Percentiles rank a stretch among this genome's conserved stretches.
These are phyloP conservation scores for Salix brachista DNA, from an alignment of 345 rosid species.

Conservation along the genomic window DNA sequence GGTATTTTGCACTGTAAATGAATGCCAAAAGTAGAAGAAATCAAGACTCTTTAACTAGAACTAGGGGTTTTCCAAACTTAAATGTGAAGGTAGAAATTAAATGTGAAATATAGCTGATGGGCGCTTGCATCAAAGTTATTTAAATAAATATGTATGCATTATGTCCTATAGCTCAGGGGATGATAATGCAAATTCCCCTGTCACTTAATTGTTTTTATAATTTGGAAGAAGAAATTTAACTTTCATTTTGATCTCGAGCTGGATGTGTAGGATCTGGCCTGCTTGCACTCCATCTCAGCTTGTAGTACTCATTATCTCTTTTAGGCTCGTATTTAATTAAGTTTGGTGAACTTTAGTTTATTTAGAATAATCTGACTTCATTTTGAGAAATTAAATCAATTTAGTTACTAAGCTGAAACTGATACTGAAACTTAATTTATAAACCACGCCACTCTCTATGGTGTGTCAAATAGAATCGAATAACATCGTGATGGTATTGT, in stretches of 20 bases:
- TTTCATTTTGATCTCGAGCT: neutral
- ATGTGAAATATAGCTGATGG: neutral
- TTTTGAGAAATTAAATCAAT: neutral
- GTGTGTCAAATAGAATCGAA: neutral
- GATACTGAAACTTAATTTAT: neutral
- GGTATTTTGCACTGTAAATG: constrained; percentile 36
- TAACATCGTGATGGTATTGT: neutral
- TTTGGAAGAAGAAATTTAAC: neutral
- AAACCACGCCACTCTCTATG: neutral
- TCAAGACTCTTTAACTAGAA: neutral
- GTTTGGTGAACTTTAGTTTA: neutral
- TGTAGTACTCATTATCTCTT: neutral
- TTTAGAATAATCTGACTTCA: neutral
- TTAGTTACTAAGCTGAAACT: neutral
- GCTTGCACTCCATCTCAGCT: neutral
- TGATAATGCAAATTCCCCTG: neutral
- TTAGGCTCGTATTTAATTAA: neutral
- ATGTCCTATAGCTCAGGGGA: neutral
- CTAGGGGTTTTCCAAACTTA: neutral
- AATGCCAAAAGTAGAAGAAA: neutral
- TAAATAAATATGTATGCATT: neutral
- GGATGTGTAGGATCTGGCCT: neutral
- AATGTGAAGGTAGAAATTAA: neutral
- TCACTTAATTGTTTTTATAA: neutral
- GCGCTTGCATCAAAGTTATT: neutral